A percentile compares a stretch with the other conserved stretches of the same genome.
Evolutionary conservation across 2,329 filamentous ascomycete species (phyloP).

Genomic region (Sporothrix brasiliensis): DNA sequence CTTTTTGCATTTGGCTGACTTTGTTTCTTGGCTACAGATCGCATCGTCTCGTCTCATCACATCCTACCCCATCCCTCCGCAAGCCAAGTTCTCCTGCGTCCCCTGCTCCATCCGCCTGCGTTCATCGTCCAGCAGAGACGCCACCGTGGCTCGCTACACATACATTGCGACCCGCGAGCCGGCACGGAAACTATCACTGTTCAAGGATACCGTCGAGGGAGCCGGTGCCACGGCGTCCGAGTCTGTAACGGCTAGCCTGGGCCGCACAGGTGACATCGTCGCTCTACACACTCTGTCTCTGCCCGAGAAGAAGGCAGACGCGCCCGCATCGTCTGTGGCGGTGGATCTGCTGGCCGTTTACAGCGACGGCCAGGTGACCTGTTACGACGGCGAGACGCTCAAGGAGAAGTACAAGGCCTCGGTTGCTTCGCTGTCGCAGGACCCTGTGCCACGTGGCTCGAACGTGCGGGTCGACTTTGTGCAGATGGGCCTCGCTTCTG

Average conservation of each 20-base stretch:
- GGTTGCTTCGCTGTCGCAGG: conserved; percentile 49
- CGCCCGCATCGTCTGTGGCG: neutral
- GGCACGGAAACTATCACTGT: conserved; percentile 59
- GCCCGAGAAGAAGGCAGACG: neutral
- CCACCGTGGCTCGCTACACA: conserved; percentile 57
- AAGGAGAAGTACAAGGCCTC: conserved; percentile 53
- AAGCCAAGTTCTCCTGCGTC: conserved; percentile 65
- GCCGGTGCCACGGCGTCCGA: conserved; percentile 58
- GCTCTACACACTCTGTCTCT: conserved; percentile 47
- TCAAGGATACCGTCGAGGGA: conserved; percentile 58
- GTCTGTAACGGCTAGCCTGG: conserved; percentile 48
- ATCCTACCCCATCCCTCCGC: conserved; percentile 67
- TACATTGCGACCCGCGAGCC: conserved; percentile 60
- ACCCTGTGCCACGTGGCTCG: conserved; percentile 43
- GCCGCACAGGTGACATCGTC: conserved; percentile 47
- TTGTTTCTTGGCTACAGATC: conserved; percentile 49
- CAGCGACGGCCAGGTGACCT: conserved; percentile 62
- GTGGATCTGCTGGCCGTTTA: conserved; percentile 59
- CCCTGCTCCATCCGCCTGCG: conserved; percentile 61
- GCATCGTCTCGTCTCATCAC: conserved; percentile 64
- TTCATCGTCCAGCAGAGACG: conserved; percentile 50
- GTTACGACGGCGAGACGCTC: conserved; percentile 61
- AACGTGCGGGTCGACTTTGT: conserved; percentile 56
- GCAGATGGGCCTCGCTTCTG: conserved; percentile 50
- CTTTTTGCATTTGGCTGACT: neutral